Evolutionary conservation across 345 rosid genomes (phyloP).

Genomic region (Eutrema japonicum): DNA sequence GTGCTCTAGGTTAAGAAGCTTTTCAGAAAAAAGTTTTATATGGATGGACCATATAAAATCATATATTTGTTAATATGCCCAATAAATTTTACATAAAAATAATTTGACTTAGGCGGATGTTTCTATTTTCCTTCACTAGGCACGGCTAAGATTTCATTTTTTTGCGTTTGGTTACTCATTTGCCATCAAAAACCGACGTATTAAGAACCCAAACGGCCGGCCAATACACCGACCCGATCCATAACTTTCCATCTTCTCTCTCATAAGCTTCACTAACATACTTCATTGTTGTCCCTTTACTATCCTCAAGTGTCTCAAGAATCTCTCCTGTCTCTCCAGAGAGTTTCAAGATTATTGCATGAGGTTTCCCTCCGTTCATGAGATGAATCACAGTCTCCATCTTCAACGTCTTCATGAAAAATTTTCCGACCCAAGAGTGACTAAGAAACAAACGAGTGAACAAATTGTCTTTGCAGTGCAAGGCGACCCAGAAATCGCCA

Average conservation of each 20-base stretch:
- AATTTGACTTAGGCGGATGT: too few relatives aligned
- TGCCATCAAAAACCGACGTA: conserved; percentile 16
- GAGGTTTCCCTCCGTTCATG: conserved; percentile 56
- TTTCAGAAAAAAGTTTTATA: too few relatives aligned
- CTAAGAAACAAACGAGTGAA: conserved; percentile 41
- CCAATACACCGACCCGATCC: conserved; percentile 66
- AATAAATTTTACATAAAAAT: too few relatives aligned
- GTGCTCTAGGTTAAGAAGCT: too few relatives aligned
- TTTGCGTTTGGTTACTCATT: conserved; percentile 5
- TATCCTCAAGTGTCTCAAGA: conserved; percentile 54
- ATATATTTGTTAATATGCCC: too few relatives aligned
- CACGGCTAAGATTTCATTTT: background rate
- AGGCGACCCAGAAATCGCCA: conserved; percentile 41
- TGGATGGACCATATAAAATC: too few relatives aligned
- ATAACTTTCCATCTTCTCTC: conserved; percentile 52
- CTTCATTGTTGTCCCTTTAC: conserved; percentile 53
- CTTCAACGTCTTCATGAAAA: conserved; percentile 43
- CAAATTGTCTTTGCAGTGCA: conserved; percentile 23
- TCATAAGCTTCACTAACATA: conserved; percentile 72
- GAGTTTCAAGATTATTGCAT: conserved; percentile 55
- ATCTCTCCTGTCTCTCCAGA: conserved; percentile 56
- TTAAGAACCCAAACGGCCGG: conserved; percentile 56
- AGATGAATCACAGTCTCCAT: conserved; percentile 51
- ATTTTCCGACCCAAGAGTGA: conserved; percentile 48
- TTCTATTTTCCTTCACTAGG: too few relatives aligned